Evolutionary conservation across 805 yeast genomes (phyloP).

Genomic region (Yarrowia sp.): DNA sequence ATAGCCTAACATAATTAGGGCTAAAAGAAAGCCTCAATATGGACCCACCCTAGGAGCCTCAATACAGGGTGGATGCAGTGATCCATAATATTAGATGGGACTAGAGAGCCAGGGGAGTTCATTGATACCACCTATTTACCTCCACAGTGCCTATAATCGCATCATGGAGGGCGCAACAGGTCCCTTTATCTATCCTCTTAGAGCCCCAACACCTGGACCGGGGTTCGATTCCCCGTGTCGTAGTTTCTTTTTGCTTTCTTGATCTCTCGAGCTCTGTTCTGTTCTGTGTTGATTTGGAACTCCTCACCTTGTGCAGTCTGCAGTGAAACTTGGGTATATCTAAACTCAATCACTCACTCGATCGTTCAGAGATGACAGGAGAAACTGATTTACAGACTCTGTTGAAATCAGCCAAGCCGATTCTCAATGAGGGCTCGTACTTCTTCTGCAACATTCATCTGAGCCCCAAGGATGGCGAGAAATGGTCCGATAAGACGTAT

Average conservation of each 20-base stretch:
- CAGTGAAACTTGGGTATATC: too few relatives aligned
- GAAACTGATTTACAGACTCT: slow-evolving; percentile 12
- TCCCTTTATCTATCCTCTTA: too few relatives aligned
- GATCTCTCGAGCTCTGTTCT: not conserved
- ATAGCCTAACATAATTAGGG: too few relatives aligned
- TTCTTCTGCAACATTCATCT: slow-evolving; percentile 31
- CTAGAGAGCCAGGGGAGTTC: too few relatives aligned
- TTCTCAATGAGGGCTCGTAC: slow-evolving; percentile 25
- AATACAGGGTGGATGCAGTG: too few relatives aligned
- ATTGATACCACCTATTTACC: too few relatives aligned
- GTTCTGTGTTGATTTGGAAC: not conserved
- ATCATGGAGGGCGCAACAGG: too few relatives aligned
- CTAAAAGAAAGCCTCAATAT: too few relatives aligned
- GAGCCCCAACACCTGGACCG: not conserved
- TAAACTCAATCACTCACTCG: not conserved
- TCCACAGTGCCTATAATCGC: too few relatives aligned
- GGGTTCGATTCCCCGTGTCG: slow-evolving; percentile 27
- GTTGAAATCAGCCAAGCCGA: slow-evolving; percentile 21
- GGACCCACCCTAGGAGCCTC: too few relatives aligned
- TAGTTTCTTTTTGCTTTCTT: not conserved
- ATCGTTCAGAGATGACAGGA: slow-evolving; percentile 1
- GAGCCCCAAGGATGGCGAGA: slow-evolving; percentile 5
- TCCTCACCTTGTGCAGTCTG: not conserved
- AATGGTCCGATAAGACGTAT: slow-evolving; percentile 19
- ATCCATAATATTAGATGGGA: too few relatives aligned